Evolutionary conservation across 164 flowering plant genomes (phyloP).

Genomic region (Umbellularia californica): DNA sequence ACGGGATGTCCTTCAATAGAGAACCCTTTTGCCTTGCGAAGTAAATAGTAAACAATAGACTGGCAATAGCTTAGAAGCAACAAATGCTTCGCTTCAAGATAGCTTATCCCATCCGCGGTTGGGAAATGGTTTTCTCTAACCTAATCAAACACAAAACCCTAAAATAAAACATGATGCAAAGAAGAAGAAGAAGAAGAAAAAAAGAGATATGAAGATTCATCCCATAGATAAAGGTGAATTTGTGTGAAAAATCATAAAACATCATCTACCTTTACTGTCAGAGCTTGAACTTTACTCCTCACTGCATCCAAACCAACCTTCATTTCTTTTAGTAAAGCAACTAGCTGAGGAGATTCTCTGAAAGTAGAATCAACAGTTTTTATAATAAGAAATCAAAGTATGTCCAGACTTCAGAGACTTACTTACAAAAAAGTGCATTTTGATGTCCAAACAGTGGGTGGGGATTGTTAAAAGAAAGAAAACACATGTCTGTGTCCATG

Average conservation of each 20-base stretch:
- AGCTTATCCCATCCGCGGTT: conserved; percentile 82
- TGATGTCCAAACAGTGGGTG: no score
- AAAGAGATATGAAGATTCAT: background rate
- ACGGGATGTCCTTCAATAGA: conserved; percentile 85
- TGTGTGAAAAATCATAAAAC: no score
- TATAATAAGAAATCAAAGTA: background rate
- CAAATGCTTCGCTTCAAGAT: conserved; percentile 86
- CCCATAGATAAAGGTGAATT: no score
- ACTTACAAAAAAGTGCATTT: no score
- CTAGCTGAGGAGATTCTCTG: conserved; percentile 66
- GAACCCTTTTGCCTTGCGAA: conserved; percentile 79
- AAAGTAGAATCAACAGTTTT: background rate
- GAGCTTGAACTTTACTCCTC: conserved; percentile 52
- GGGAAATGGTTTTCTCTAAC: conserved; percentile 67
- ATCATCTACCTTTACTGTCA: conserved; percentile 53
- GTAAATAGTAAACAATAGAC: conserved; percentile 78
- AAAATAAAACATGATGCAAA: background rate
- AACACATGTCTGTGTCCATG: background rate
- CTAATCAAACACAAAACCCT: conserved; percentile 23
- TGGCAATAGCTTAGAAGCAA: conserved; percentile 82
- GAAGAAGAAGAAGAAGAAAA: background rate
- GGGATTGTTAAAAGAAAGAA: background rate
- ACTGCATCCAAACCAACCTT: conserved; percentile 72
- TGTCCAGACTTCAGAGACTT: background rate
- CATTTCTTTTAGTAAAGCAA: conserved; percentile 68